Base-by-base conservation (phyloP, 2,329 filamentous ascomycete genomes). In the Trichoderma sp. region DNA sequence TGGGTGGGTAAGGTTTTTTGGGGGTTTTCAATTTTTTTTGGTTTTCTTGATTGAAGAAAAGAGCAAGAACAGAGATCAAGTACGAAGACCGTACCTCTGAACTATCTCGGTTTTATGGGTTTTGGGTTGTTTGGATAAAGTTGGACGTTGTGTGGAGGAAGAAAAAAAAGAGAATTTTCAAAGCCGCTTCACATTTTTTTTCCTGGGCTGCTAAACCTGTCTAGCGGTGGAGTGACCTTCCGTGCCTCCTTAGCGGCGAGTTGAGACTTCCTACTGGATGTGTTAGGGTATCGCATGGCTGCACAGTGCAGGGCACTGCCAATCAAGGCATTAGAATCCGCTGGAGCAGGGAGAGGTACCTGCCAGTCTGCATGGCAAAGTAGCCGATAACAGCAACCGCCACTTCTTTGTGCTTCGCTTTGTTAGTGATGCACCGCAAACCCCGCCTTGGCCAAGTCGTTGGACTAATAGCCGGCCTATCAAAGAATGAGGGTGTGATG, bases 61-160 rank as follows among this genome's bases (percentile, higher is more conserved):
- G 84, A 83, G 82, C 81, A 84, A 86, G 86, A 84, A 85, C 85
- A 88, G 84, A 86, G 83, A 85, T 83, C 79, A 82, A 84, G 85
- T 82, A 86, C 85, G 84, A 84, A 79, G 81, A 83, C 82, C 84
- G 85, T 84, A 86, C 85, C 86, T 84, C 84, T 83, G 83, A 83
- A 83, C 82, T 82, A 78, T 77, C 78, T 81, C 79, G 80, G 81
- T 80, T 81, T 81, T 79, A 77, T 76, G 79, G 78, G 79, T 77
- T 80, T 79, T 77, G 79, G 78, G 74, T 75, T 76, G 76, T 77
- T 81, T 82, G 78, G 79, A 83, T 84, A 84, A 83, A 80, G 80
- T 81, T 84, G 82, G 82, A 78, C 78, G 79, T 81, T 82, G 81
- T 78, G 78, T 77, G 82, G 80, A 80, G 78, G 79, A 81, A 77